Evolutionary conservation across 2,329 filamentous ascomycete species (phyloP), one percentile per base, ranked within the genome.

Genomic region (Aureobasidium subglaciale): DNA sequence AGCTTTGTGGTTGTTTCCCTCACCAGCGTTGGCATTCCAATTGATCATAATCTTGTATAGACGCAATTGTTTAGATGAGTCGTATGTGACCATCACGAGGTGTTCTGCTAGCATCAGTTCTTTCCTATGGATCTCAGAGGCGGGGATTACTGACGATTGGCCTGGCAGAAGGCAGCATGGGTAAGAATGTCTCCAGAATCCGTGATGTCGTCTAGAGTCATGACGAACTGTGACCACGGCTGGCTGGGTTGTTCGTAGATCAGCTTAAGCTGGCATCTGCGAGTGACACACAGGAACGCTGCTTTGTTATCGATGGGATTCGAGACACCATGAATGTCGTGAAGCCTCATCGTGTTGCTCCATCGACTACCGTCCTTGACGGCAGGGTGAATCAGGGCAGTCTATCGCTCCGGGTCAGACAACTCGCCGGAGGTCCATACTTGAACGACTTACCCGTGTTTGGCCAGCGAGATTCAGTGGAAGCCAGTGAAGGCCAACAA

Each of bases 401-500:
- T 61, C 66, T 69, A 41, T 18, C 67, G 72, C 8, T 63, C 38
- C 67, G 65, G 2, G 68, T 73, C 30, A 15, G 58, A 59, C 59
- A 27, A 55, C 29, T n/a, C 6, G 20, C 45, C 16, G 3, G 57
- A 29, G 6, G 22, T 10, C 10, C 46, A 16, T n/a, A 48, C 30
- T 24, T 32, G 11, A 6, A 30, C 10, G n/a, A 59, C 64, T 60
- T 55, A 68, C 66, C 42, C 59, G 61, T 43, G 64, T 63, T 42
- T 69, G 67, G 24, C 59, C 58, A 1, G 37, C 25, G 25, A 64
- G 73, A 32, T 70, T 69, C 15, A 75, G 65, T 15, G 71, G 67
- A 55, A 97, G 75, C 93, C 93, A 99, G 71, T 89, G 87, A 67
- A 90, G 81, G 3, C 92, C 93, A 6, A 95, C 88, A 5, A 95